These are phyloP conservation scores for Solanum tarapatanum DNA, from an alignment of 257 asterid genomes.

Conservation along the genomic window DNA sequence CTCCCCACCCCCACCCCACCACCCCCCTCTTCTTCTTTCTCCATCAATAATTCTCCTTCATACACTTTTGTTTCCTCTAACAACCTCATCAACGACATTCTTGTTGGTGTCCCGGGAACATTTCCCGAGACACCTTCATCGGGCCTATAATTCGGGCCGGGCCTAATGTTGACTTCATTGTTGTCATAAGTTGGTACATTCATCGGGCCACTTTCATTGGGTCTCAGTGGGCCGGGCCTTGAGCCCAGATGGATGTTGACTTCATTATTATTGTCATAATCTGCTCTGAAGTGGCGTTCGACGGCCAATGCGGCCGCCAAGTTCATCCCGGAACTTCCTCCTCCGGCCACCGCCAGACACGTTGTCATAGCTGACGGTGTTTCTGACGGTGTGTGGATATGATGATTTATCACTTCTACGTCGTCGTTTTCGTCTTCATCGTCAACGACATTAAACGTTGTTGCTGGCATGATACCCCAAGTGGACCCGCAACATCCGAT, in stretches of 20 bases:
- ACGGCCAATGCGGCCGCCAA: constrained; percentile 81
- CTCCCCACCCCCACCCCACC: constrained; percentile 9
- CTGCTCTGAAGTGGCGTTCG: constrained; percentile 52
- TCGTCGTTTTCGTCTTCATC: constrained; percentile 16
- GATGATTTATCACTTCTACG: background rate
- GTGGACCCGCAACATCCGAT: constrained; percentile 52
- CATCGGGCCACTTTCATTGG: background rate
- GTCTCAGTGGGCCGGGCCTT: background rate
- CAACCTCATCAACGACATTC: constrained; percentile 77
- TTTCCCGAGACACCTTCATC: background rate
- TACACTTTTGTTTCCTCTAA: constrained; percentile 59
- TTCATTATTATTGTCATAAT: background rate
- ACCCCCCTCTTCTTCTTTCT: background rate
- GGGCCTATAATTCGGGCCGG: background rate
- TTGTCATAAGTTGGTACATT: constrained; percentile 1
- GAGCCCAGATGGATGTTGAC: background rate
- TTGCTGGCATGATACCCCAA: constrained; percentile 41
- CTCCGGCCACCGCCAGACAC: constrained; percentile 10
- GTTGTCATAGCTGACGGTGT: background rate
- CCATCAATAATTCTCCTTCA: constrained; percentile 22
- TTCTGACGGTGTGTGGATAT: background rate
- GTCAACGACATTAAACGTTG: constrained; percentile 25
- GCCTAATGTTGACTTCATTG: background rate
- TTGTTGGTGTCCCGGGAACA: constrained; percentile 24
- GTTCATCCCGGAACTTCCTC: constrained; percentile 40